Conservation (phyloP, 31 red algal species). For the Asparagopsis taxiformis region DNA sequence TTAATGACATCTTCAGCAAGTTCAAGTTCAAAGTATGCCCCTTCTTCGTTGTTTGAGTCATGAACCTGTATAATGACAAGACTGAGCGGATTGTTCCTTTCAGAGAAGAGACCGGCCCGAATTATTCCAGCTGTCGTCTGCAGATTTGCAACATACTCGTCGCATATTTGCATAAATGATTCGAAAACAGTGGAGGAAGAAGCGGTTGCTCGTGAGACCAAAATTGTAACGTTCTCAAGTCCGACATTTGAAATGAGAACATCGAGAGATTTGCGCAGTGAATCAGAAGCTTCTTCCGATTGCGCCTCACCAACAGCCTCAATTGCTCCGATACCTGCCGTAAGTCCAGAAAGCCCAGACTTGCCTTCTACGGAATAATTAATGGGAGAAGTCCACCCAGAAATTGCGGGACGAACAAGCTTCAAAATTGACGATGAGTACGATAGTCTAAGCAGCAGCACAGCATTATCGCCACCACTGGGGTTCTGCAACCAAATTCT, state of each 20-base stretch:
- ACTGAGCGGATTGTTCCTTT: slow-evolving; percentile 28
- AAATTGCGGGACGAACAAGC: slow-evolving; percentile 12
- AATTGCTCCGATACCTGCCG: not conserved
- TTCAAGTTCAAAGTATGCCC: slow-evolving; percentile 55
- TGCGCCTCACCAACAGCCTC: not conserved
- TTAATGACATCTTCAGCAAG: slow-evolving; percentile 38
- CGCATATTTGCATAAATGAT: slow-evolving; percentile 21
- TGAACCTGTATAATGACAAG: slow-evolving; percentile 42
- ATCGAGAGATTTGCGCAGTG: slow-evolving; percentile 31
- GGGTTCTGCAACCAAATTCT: slow-evolving; percentile 38
- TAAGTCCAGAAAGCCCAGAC: not conserved
- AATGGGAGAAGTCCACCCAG: slow-evolving; percentile 28
- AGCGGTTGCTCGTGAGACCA: slow-evolving; percentile 43
- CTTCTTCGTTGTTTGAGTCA: slow-evolving; percentile 27
- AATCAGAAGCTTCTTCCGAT: slow-evolving; percentile 15
- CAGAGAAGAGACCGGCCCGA: slow-evolving; percentile 33
- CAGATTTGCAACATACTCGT: slow-evolving; percentile 29
- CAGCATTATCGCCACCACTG: slow-evolving; percentile 33
- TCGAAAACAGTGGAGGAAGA: slow-evolving; percentile 9
- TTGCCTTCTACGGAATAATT: slow-evolving; percentile 14
- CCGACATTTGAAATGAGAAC: slow-evolving; percentile 53
- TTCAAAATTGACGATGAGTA: slow-evolving; percentile 15
- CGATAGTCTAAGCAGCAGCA: slow-evolving; percentile 40
- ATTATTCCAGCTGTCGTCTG: slow-evolving; percentile 27
- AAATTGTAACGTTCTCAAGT: slow-evolving; percentile 42